Evolutionary conservation across 495 filamentous ascomycete genomes (phyloP).

Genomic region (Tuber aestivum): DNA sequence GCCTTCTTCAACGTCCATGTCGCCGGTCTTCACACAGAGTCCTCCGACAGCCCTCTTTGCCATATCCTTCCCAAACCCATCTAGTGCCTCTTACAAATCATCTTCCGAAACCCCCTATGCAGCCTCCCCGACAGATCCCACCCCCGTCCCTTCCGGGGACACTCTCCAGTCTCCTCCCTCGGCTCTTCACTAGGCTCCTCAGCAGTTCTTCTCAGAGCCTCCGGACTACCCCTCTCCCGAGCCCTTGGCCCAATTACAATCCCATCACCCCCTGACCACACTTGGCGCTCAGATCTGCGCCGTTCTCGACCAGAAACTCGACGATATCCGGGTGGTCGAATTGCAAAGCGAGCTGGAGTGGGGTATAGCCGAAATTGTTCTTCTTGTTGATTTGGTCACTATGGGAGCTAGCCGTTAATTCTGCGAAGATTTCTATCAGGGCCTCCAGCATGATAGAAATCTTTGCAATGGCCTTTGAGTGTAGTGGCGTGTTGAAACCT

Average conservation of each 20-base stretch:
- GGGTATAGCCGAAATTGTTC: not conserved
- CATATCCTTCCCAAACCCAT: not conserved
- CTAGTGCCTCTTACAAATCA: too few relatives aligned
- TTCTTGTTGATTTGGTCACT: not conserved
- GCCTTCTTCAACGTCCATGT: not conserved
- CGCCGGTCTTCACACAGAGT: not conserved
- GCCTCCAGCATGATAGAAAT: not conserved
- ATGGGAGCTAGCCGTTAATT: not conserved
- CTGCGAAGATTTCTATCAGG: not conserved
- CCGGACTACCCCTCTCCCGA: slow-evolving; percentile 60
- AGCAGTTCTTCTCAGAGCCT: slow-evolving; percentile 42
- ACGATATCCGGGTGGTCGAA: not conserved
- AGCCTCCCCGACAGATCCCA: too few relatives aligned
- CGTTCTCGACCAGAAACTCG: not conserved
- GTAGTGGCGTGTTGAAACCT: not conserved
- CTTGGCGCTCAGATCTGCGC: not conserved
- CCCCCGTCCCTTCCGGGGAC: not conserved
- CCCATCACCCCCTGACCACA: slow-evolving; percentile 21
- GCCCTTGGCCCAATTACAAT: slow-evolving; percentile 60
- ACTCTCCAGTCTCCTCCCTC: not conserved
- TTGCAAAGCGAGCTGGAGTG: not conserved
- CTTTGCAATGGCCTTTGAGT: not conserved
- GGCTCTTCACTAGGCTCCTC: too few relatives aligned
- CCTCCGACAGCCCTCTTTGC: not conserved
- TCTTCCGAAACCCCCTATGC: not conserved